Conservation (phyloP, 768 basidiomycete genomes). For the Trametes elegans region DNA sequence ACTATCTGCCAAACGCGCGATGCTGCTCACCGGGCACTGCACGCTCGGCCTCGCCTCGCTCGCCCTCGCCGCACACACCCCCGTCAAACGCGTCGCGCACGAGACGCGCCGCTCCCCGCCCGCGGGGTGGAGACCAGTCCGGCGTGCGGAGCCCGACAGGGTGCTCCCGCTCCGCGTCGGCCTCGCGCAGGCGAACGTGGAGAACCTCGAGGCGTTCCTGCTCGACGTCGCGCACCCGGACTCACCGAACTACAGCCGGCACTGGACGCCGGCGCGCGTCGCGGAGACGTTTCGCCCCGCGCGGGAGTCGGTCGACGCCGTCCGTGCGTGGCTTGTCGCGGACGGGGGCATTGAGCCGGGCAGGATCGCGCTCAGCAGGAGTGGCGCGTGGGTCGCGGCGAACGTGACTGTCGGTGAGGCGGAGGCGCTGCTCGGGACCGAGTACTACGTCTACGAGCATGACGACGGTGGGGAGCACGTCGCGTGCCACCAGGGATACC, state of each 20-base stretch:
- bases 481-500: constrained; percentile 60
- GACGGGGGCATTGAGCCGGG: constrained; percentile 37
- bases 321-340: constrained; percentile 43
- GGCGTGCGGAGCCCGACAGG: constrained; percentile 34
- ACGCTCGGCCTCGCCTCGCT: constrained; percentile 5
- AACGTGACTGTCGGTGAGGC: constrained; percentile 42
- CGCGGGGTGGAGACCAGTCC: constrained; percentile 38
- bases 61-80: constrained; percentile 4
- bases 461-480: constrained; percentile 47
- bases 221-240: constrained; percentile 49
- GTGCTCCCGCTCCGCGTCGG: constrained; percentile 50
- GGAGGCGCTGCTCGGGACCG: constrained; percentile 41
- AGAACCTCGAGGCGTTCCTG: constrained; percentile 44
- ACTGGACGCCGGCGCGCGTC: constrained; percentile 45
- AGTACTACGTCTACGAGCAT: constrained; percentile 62
- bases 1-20: neutral
- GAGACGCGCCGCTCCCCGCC: constrained; percentile 30
- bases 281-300: constrained; percentile 46
- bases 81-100: constrained; percentile 31
- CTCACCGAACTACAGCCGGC: constrained; percentile 48
- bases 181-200: constrained; percentile 45
- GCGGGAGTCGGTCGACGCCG: constrained; percentile 39
- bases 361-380: constrained; percentile 37
- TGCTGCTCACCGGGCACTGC: constrained; percentile 10
- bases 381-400: constrained; percentile 43